Evolutionary conservation across 768 basidiomycete genomes (phyloP).

Genomic region (Butyriboletus loyo): DNA sequence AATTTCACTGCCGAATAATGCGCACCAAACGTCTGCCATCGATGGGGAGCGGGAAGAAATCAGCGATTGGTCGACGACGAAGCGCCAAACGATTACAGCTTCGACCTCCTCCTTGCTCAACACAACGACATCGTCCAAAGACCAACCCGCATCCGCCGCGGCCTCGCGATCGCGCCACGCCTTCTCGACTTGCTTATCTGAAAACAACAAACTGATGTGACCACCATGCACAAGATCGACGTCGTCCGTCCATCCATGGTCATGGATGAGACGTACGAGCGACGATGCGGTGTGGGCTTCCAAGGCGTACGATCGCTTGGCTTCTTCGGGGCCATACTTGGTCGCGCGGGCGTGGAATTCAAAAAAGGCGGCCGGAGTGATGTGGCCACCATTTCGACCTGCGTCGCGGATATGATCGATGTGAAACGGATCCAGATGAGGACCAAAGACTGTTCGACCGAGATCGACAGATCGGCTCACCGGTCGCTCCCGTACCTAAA

Average conservation of each 20-base stretch:
- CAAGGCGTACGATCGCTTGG: conserved; percentile 48
- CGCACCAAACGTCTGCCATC: conserved; percentile 31
- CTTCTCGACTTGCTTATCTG: conserved; percentile 39
- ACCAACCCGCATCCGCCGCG: conserved; percentile 51
- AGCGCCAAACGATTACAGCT: conserved; percentile 34
- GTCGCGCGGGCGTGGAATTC: conserved; percentile 40
- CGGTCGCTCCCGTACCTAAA: conserved; percentile 73
- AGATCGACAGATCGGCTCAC: conserved; percentile 31
- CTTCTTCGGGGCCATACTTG: conserved; percentile 51
- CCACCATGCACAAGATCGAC: conserved; percentile 65
- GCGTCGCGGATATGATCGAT: not conserved
- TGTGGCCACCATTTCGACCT: conserved; percentile 82
- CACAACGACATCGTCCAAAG: conserved; percentile 45
- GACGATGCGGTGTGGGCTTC: conserved; percentile 54
- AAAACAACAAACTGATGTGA: conserved; percentile 49
- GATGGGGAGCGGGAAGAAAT: not conserved
- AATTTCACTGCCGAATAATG: conserved; percentile 49
- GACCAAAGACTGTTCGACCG: not conserved
- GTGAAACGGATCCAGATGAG: not conserved
- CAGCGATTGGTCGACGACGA: not conserved
- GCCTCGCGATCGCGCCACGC: conserved; percentile 47
- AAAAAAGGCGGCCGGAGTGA: conserved; percentile 49
- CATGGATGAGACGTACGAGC: conserved; percentile 48
- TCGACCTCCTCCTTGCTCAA: conserved; percentile 45
- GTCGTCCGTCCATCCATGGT: conserved; percentile 39